These are phyloP conservation scores for Camptophora hylomeconis DNA, from an alignment of 2,329 filamentous ascomycete species.

Conservation along the genomic window DNA sequence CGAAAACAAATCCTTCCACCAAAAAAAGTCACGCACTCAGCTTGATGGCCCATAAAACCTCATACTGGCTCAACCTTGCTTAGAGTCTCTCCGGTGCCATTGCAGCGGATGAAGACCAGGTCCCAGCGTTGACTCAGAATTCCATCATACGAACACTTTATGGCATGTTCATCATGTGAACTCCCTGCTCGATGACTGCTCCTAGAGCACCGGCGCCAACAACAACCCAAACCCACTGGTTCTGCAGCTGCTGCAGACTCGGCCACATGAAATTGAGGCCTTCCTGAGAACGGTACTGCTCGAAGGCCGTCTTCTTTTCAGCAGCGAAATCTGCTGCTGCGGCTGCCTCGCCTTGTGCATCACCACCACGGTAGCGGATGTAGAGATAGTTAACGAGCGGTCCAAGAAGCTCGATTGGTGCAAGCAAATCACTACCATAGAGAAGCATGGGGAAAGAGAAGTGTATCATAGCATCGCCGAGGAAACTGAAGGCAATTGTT, in stretches of 20 bases:
- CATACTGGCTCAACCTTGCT: too few species aligned
- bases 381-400: constrained; percentile 46
- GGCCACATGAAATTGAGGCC: constrained; percentile 52
- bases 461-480: constrained; percentile 48
- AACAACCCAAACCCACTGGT: constrained; percentile 45
- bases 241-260: constrained; percentile 33
- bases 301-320: constrained; percentile 41
- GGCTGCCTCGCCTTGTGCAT: constrained; percentile 40
- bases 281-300: constrained; percentile 36
- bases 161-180: too few species aligned
- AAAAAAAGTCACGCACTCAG: too few species aligned
- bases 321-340: constrained; percentile 41
- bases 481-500: constrained; percentile 33
- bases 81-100: too few species aligned
- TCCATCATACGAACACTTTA: too few species aligned
- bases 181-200: constrained; percentile 33
- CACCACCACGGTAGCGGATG: constrained; percentile 44
- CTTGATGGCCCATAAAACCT: too few species aligned
- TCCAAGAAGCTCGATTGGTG: constrained; percentile 42
- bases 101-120: too few species aligned
- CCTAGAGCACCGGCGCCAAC: constrained; percentile 37
- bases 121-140: too few species aligned
- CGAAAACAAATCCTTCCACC: too few species aligned
- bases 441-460: constrained; percentile 43
- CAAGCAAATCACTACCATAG: constrained; percentile 41